These are phyloP conservation scores for Cudoniella acicularis DNA, from an alignment of 495 filamentous ascomycete species.

Conservation along the genomic window DNA sequence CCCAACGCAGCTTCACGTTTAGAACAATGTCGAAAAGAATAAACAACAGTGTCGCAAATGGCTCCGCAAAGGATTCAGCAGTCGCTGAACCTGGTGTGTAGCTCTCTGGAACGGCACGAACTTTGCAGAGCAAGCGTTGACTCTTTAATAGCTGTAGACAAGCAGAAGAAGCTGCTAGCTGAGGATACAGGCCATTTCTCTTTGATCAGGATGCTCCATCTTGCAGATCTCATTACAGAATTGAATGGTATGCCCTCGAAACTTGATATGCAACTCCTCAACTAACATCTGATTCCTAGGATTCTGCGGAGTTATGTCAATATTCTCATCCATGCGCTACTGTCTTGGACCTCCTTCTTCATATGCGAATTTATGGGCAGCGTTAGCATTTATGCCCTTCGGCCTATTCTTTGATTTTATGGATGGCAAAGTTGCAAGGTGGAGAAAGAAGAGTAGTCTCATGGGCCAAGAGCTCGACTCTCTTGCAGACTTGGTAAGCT, in stretches of 20 bases:
- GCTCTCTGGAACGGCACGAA: not conserved
- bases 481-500: slow-evolving; percentile 84
- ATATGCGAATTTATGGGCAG: slow-evolving; percentile 66
- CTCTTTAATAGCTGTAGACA: slow-evolving; percentile 58
- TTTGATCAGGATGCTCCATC: slow-evolving; percentile 74
- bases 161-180: slow-evolving; percentile 80
- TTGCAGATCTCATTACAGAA: slow-evolving; percentile 93
- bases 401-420: slow-evolving; percentile 98
- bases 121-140: not conserved
- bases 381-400: slow-evolving; percentile 85
- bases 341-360: slow-evolving; percentile 70
- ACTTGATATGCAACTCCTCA: not conserved
- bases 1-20: not conserved
- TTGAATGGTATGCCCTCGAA: slow-evolving; percentile 64
- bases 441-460: slow-evolving; percentile 90
- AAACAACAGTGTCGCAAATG: slow-evolving; percentile 38
- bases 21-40: slow-evolving; percentile 47
- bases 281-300: slow-evolving; percentile 37
- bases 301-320: slow-evolving; percentile 84
- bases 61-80: slow-evolving; percentile 29
- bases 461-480: slow-evolving; percentile 99
- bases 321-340: slow-evolving; percentile 95
- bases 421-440: slow-evolving; percentile 93
- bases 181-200: slow-evolving; percentile 70
- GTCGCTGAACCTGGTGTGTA: slow-evolving; percentile 21